Evolutionary conservation across 2,329 filamentous ascomycete species (phyloP), one percentile per base, ranked within the genome.

Genomic region (Parastagonospora nodorum): DNA sequence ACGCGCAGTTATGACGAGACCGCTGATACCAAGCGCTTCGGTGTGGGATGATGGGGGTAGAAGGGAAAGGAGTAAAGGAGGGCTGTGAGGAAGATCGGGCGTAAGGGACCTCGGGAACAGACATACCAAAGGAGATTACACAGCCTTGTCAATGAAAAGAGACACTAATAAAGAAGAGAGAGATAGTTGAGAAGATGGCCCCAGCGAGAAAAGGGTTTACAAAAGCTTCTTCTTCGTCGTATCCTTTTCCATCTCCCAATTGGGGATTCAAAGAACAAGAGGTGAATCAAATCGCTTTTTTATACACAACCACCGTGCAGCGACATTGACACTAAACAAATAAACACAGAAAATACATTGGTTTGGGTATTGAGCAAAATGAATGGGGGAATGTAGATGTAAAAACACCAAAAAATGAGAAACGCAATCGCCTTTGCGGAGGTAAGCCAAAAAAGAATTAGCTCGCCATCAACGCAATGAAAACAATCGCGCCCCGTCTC

Each of bases 71-170:
- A 64, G 59, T 43, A 52, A 60, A 63, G 67, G 66, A 71, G 75
- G 75, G 77, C 72, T 69, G 60, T 37, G 56, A 46, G 57, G 57
- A 52, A 56, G 57, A 60, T 48, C 76, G 63, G 78, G 77, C 74
- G 75, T 67, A 69, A 72, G 71, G 72, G 69, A 67, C 70, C 69
- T 72, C 67, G 68, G 71, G 70, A 64, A 73, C 68, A 74, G 70
- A 73, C 70, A 69, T 63, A 71, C 71, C 65, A 59, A 69, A 71
- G 69, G 65, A 72, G 66, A 72, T 69, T 69, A 63, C 57, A 66
- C 67, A 60, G 64, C 57, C 59, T 63, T 60, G 55, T 57, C 57
- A 30, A 62, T 55, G 51, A 55, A 55, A 56, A 50, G 48, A 55
- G 42, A 57, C 50, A 56, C 48, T 37, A 50, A 42, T 43, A 53